Evolutionary conservation across 345 rosid species (phyloP).

Genomic region (Populus ilicifolia): DNA sequence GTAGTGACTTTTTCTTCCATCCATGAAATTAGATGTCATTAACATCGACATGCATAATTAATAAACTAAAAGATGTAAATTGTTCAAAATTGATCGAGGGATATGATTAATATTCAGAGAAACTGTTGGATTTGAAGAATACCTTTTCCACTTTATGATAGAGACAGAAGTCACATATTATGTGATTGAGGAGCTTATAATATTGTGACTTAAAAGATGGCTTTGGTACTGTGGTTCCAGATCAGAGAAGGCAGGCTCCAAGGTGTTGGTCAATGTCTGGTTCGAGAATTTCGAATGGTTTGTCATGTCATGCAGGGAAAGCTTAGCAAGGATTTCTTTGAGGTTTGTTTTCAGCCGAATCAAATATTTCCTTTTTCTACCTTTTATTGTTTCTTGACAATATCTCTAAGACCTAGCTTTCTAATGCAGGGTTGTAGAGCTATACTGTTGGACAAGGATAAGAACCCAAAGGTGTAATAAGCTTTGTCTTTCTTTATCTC

Average conservation of each 20-base stretch:
- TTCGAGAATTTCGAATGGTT: constrained; percentile 81
- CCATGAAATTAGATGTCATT: too few species aligned
- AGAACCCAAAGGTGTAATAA: constrained; percentile 62
- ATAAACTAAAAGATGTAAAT: too few species aligned
- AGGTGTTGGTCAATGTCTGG: constrained; percentile 77
- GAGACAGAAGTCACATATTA: background rate
- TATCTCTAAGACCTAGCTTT: background rate
- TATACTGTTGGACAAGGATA: constrained; percentile 75
- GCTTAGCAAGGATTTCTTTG: constrained; percentile 78
- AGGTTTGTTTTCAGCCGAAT: constrained; percentile 43
- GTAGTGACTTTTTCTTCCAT: too few species aligned
- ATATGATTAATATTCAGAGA: too few species aligned
- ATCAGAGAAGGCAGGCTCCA: constrained; percentile 86
- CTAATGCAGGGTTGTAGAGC: constrained; percentile 88
- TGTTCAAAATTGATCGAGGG: too few species aligned
- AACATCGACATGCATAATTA: too few species aligned
- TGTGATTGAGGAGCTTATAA: background rate
- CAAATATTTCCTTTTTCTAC: background rate
- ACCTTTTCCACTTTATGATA: background rate
- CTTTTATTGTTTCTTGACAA: background rate
- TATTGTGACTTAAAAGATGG: constrained; percentile 7
- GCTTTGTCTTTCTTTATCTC: constrained; percentile 6
- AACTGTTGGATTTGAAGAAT: background rate
- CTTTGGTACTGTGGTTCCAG: constrained; percentile 39
- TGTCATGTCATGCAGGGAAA: constrained; percentile 76